Conservation (phyloP, 305 asterid species). For the Fraxinus velutina region DNA sequence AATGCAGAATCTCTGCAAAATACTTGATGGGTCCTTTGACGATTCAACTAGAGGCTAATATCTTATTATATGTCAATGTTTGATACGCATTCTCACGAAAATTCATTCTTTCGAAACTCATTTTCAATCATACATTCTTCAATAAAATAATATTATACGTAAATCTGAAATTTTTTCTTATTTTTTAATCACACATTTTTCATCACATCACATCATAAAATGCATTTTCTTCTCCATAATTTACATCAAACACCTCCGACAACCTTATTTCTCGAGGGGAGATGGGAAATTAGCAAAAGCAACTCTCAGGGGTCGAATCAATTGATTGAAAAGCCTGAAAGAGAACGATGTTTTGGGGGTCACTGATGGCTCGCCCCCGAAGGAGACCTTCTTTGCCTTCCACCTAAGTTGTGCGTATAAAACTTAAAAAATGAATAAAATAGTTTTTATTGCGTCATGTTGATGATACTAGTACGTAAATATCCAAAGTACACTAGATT, state of each 20-base stretch:
- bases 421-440: background rate
- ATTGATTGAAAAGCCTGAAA: background rate
- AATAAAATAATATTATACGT: no score
- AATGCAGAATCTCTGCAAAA: background rate
- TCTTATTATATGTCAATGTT: no score
- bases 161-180: no score
- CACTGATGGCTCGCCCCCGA: background rate
- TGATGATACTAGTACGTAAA: background rate
- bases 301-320: background rate
- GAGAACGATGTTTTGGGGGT: background rate
- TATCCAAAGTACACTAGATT: background rate
- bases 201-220: no score
- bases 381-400: background rate
- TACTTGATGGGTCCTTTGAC: background rate
- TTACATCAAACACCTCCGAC: background rate
- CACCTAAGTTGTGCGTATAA: background rate
- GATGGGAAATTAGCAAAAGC: background rate
- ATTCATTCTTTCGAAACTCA: no score
- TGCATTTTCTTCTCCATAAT: no score
- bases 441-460: background rate
- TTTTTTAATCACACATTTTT: no score
- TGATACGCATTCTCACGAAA: no score
- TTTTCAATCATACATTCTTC: no score
- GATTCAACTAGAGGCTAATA: no score
- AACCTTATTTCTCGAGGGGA: background rate